These are phyloP conservation scores for Tricharina praecox DNA, from an alignment of 495 filamentous ascomycete species.

Conservation along the genomic window DNA sequence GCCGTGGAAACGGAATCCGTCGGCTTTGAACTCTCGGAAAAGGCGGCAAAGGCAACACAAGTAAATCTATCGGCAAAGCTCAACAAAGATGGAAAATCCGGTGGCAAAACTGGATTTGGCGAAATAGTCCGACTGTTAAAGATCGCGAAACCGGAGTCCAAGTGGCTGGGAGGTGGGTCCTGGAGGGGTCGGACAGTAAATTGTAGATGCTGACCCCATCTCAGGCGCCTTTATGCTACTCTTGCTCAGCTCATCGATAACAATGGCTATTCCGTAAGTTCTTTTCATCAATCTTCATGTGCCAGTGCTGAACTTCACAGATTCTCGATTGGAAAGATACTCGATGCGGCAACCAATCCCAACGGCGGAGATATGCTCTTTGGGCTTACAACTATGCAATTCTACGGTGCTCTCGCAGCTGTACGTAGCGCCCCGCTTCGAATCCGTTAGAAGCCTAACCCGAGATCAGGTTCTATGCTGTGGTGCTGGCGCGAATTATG, in stretches of 20 bases:
- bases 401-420: slow-evolving; percentile 56
- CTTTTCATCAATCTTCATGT: neutral
- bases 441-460: neutral
- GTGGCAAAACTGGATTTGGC: slow-evolving; percentile 43
- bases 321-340: slow-evolving; percentile 85
- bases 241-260: slow-evolving; percentile 71
- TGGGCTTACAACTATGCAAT: slow-evolving; percentile 54
- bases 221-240: slow-evolving; percentile 61
- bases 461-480: slow-evolving; percentile 39
- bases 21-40: slow-evolving; percentile 53
- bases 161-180: slow-evolving; percentile 40
- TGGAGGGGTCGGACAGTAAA: neutral
- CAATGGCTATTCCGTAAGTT: slow-evolving; percentile 64
- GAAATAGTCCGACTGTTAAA: slow-evolving; percentile 79
- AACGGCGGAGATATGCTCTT: slow-evolving; percentile 44
- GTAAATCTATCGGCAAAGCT: slow-evolving; percentile 77
- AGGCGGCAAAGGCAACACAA: slow-evolving; percentile 71
- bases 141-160: slow-evolving; percentile 72
- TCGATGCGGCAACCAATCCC: slow-evolving; percentile 63
- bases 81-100: slow-evolving; percentile 55
- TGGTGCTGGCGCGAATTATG: slow-evolving; percentile 78
- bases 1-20: slow-evolving; percentile 29
- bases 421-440: slow-evolving; percentile 13
- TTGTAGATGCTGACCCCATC: slow-evolving; percentile 6
- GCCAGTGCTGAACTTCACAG: slow-evolving; percentile 13